phyloP scores from a whole-genome alignment of 768 basidiomycete genomes.

The Phlebiopsis gigantea region DNA sequence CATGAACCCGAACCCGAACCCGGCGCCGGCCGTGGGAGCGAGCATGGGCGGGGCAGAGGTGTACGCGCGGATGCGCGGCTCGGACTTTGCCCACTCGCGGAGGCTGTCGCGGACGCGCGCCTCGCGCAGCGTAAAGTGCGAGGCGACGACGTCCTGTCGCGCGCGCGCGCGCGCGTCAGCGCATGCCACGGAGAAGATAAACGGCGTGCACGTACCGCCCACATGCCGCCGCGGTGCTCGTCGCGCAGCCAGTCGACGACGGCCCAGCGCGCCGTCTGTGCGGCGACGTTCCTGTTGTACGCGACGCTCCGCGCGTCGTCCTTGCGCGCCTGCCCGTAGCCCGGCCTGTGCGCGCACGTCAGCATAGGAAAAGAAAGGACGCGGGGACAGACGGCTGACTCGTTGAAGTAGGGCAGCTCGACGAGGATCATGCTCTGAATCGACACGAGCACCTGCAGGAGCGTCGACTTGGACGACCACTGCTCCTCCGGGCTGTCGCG shows the following conservation, averaged over 20 bases:
- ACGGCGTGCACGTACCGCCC: slow-evolving; percentile 33
- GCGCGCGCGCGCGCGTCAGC: not conserved
- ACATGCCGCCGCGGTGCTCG: slow-evolving; percentile 36
- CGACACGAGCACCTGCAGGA: slow-evolving; percentile 52
- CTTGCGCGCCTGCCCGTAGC: slow-evolving; percentile 37
- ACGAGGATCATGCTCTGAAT: slow-evolving; percentile 57
- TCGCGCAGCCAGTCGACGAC: slow-evolving; percentile 50
- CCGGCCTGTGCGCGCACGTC: slow-evolving; percentile 33
- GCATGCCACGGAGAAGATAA: not conserved
- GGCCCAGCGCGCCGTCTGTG: slow-evolving; percentile 45
- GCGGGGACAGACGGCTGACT: slow-evolving; percentile 29
- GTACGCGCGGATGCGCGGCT: slow-evolving; percentile 27
- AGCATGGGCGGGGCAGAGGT: not conserved
- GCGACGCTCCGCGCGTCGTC: slow-evolving; percentile 30
- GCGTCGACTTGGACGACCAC: slow-evolving; percentile 47
- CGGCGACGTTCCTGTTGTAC: slow-evolving; percentile 40
- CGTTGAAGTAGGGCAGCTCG: slow-evolving; percentile 52
- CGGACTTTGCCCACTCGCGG: slow-evolving; percentile 27
- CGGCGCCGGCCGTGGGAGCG: too few relatives aligned
- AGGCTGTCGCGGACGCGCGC: slow-evolving; percentile 38
- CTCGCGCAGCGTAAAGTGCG: slow-evolving; percentile 40
- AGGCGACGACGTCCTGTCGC: slow-evolving; percentile 42
- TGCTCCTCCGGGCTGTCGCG: slow-evolving; percentile 37
- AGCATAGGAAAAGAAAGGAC: not conserved
- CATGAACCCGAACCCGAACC: too few relatives aligned